phyloP scores from a whole-genome alignment of 202 grass and related monocot species.

The Carex arenaria region DNA sequence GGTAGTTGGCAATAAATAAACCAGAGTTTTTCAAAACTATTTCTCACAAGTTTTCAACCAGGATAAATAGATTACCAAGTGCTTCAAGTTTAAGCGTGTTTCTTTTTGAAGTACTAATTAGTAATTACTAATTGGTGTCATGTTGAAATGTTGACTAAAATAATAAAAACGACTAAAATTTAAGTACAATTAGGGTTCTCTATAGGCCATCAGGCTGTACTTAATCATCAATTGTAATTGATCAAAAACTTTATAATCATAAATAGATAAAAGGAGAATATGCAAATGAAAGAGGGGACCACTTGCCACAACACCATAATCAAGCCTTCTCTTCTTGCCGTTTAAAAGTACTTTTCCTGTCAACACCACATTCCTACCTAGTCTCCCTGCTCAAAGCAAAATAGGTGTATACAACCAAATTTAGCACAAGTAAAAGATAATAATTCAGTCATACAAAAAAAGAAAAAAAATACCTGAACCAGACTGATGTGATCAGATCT shows the following conservation, averaged over 20 bases:
- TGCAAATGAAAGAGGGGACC: not conserved
- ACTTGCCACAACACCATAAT: slow-evolving; percentile 77
- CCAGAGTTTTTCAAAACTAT: not conserved
- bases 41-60: not conserved
- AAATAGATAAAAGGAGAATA: not conserved
- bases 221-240: not conserved
- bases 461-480: not conserved
- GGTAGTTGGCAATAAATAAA: slow-evolving; percentile 15
- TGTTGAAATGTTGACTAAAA: not conserved
- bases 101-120: not conserved
- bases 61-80: not conserved
- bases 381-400: slow-evolving; percentile 52
- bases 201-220: not conserved
- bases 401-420: not conserved
- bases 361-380: slow-evolving; percentile 83
- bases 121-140: not conserved
- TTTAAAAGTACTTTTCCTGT: slow-evolving; percentile 86
- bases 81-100: not conserved
- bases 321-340: slow-evolving; percentile 87
- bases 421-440: not conserved
- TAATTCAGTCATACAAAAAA: not conserved
- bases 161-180: not conserved
- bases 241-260: not conserved
- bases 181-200: not conserved
- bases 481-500: not conserved